Base-by-base conservation (phyloP, 2,329 filamentous ascomycete species). In the Mollisiaceae sp. region DNA sequence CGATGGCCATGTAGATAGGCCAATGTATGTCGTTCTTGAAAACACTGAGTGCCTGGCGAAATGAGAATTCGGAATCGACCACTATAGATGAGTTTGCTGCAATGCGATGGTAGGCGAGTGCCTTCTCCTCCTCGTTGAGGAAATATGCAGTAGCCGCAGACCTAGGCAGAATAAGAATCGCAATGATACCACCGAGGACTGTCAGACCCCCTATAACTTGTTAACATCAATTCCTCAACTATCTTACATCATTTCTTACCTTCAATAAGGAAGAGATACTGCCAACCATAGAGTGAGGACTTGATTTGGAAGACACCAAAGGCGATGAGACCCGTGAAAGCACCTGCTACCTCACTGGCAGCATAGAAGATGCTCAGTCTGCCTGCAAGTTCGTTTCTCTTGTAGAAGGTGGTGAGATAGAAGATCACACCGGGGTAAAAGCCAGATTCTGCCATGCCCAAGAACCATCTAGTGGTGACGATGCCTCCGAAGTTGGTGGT, bases 331-430 rank as follows among this genome's bases (percentile, higher is more conserved):
- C 86, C 86, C 59, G 85, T 85, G 73, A 89, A 89, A 0, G 86
- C 86, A 24, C 85, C 85, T 0, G 86, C 85, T 5, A 59, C 57
- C 39, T 59, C 38, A 59, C 38, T 43, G 1, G 57, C 38, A n/a
- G 57, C 57, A 59, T 59, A 59, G 72, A 88, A 89, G 5, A 89
- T 78, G 4, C 85, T 83, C 50, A 88, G 82, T 3, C 86, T 79
- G 60, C 57, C 57, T n/a, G 57, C 57, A 15, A 84, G 78, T 72
- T 89, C 86, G 57, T 84, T 81, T 14, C 84, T 79, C 65, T 84
- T 86, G 67, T 89, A 89, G 85, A 86, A 89, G 79, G 87, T 86
- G 0, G 84, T 85, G 3, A 89, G 77, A 64, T 88, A 85, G 71
- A 85, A 87, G 36, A 85, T 80, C 12, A 86, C 79, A 4, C 82